Evolutionary conservation across 2,329 filamentous ascomycete genomes (phyloP), one percentile per base, ranked within the genome.

Genomic region (Nemania bipapillata): DNA sequence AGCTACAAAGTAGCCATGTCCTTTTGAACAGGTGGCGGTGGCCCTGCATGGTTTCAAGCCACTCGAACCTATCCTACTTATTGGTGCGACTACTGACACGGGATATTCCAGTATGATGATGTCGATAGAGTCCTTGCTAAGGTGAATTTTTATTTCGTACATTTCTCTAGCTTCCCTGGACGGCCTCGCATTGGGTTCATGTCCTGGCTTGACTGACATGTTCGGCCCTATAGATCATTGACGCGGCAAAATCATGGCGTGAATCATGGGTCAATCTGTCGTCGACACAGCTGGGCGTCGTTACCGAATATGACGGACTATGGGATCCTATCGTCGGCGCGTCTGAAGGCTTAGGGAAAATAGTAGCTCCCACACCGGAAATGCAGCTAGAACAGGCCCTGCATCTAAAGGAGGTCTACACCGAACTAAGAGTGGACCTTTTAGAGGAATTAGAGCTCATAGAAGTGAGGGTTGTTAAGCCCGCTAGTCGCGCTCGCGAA

Each of bases 241-340:
- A 93, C 72, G 89, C 91, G 70, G 88, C 90, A 42, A 91, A 89
- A 79, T 84, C 89, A 77, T 96, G 92, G 90, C 89, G 91, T 76
- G 91, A 95, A 75, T 86, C 90, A 11, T 96, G 93, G 93, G 85
- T 89, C 6, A 86, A 89, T 67, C 89, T 95, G 72, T 86, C 92
- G 65, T 86, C 85, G 65, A 85, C 89, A 66, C 92, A 95, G 77
- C 85, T 91, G 68, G 86, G 88, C 49, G 84, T 92, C 66, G 83
- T 89, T 56, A 85, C 88, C 71, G 87, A 91, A 74, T 91, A 92
- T 77, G 89, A 93, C 74, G 84, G 85, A 69, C 82, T 96, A 59
- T 96, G 94, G 84, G 88, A 91, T 73, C 91, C 92, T 32, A 92
- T 96, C 73, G 84, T 91, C 68, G 90, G 89, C 35, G 87, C 90